phyloP scores from a whole-genome alignment of 1,284 basidiomycete genomes.

The Peniophora sp. region DNA sequence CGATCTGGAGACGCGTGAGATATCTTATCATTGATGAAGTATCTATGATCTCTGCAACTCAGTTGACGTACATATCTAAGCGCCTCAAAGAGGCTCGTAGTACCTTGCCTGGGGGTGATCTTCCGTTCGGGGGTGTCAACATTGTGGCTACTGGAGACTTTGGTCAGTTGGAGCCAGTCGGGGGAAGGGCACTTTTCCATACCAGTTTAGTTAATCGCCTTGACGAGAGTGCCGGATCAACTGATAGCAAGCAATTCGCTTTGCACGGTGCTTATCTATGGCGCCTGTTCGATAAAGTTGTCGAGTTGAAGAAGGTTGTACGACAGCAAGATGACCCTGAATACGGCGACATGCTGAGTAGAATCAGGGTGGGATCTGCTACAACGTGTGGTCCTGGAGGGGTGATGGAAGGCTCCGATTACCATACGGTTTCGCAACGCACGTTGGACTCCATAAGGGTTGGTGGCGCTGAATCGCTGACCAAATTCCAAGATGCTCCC shows the following conservation, averaged over 20 bases:
- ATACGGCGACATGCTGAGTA: not conserved
- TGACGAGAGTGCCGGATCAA: not conserved
- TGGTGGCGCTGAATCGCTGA: not conserved
- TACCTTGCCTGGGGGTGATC: not conserved
- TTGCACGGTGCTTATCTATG: slow-evolving; percentile 3
- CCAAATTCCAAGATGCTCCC: not conserved
- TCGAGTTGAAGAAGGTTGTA: not conserved
- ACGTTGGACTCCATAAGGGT: not conserved
- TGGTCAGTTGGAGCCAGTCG: slow-evolving; percentile 7
- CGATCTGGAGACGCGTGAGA: not conserved
- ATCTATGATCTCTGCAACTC: not conserved
- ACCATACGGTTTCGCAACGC: not conserved
- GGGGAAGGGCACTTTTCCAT: not conserved
- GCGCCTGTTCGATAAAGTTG: not conserved
- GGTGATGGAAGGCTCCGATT: not conserved
- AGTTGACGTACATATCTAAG: not conserved
- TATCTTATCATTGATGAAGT: slow-evolving; percentile 2
- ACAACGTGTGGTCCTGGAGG: not conserved
- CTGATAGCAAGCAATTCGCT: not conserved
- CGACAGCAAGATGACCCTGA: not conserved
- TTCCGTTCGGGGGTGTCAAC: slow-evolving; percentile 10
- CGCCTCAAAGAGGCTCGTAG: not conserved
- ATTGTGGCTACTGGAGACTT: slow-evolving; percentile 9
- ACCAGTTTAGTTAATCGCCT: not conserved
- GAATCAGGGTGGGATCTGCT: not conserved